Base-by-base conservation (phyloP, 805 yeast species). In the Lipomyces yamadae region DNA sequence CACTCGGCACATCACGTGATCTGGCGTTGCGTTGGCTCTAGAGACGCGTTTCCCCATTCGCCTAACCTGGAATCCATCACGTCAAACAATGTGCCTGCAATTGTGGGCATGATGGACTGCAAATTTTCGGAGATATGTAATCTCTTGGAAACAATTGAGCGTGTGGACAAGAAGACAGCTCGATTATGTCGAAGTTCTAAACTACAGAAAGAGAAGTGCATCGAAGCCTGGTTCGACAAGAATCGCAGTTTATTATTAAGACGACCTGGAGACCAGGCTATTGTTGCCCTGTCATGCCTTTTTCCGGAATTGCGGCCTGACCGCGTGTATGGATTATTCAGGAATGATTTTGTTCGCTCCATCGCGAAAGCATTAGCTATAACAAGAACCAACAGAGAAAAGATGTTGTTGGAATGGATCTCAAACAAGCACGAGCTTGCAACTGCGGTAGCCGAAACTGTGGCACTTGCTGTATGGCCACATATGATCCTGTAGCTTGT, bases 271-370 rank as follows among this genome's bases (percentile, higher is more conserved):
- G n/a, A 24, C 24, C 35, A n/a, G 24, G 35, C 58, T n/a, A 24
- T 57, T 2, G 48, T 37, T 11, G 60, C 52, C 6, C 48, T 64
- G 7, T 64, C 64, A 34, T 66, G 66, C 54, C 34, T 66, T 4
- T 66, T 66, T 37, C 69, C 69, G 1, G 69, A 62, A 37, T 34
- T 60, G 35, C 50, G 66, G 10, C 11, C 57, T 15, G 69, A 66
- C 18, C 39, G 69, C 8, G 56, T 39, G 33, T 62, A 59, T 42
- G 58, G 53, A 4, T 6, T 60, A 32, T 34, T 37, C 7, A 15
- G 29, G 32, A 18, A 29, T 13, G 13, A 10, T 6, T 33, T 62
- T 8, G 37, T 35, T n/a, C n/a, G 37, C 11, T 33, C 54, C 4
- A n/a, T 62, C 34, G 29, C 35, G 5, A 10, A 3, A 5, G 66